Evolutionary conservation across 306 rosid genomes (phyloP).

Genomic region (Spatholobus suberectus): DNA sequence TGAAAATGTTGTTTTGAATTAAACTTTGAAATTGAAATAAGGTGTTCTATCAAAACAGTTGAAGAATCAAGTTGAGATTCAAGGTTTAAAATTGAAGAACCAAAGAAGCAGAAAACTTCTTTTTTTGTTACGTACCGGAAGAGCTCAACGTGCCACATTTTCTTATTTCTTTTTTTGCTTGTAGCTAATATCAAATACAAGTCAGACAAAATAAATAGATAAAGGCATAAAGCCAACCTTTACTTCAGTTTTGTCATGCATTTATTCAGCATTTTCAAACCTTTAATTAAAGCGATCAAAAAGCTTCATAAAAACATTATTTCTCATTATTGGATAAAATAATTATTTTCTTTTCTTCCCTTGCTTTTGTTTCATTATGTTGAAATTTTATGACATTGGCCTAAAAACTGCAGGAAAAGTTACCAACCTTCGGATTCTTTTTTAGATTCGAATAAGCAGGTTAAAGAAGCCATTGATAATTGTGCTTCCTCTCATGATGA

Average conservation of each 20-base stretch:
- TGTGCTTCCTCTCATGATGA: background rate
- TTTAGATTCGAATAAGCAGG: background rate
- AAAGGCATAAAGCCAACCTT: background rate
- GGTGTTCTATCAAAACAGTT: no score
- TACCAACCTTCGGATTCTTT: background rate
- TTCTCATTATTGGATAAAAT: background rate
- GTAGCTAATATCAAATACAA: background rate
- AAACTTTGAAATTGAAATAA: no score
- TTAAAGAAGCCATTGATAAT: background rate
- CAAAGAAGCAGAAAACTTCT: no score
- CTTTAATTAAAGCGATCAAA: conserved; percentile 7
- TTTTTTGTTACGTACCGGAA: no score
- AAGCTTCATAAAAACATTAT: conserved; percentile 11
- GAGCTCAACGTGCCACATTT: background rate
- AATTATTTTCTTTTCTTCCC: background rate
- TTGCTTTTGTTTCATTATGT: background rate
- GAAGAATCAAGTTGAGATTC: no score
- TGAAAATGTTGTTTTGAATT: no score
- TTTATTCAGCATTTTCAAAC: conserved; percentile 9
- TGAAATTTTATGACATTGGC: conserved; percentile 13
- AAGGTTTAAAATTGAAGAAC: no score
- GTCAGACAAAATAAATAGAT: background rate
- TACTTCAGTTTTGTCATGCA: background rate
- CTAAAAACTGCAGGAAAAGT: conserved; percentile 1
- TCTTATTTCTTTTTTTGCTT: background rate